phyloP scores from a whole-genome alignment of 257 asterid species.

The Fraxinus quadrangulata region DNA sequence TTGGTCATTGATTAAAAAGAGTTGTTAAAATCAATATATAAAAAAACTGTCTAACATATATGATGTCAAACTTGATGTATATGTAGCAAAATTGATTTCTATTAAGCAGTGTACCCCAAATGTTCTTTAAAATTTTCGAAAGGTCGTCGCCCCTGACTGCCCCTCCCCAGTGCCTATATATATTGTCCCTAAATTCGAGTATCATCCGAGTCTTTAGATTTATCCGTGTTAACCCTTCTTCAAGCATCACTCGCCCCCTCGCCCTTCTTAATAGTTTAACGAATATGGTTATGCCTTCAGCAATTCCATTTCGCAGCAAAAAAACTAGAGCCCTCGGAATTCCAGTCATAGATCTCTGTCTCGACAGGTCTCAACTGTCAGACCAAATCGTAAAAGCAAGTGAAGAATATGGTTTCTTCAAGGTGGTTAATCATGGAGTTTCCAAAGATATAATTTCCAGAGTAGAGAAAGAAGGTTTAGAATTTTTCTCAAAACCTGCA shows the following conservation, averaged over 20 bases:
- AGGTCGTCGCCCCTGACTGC: neutral
- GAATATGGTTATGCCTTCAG: neutral
- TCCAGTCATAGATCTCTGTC: neutral
- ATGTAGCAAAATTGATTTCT: too few relatives aligned
- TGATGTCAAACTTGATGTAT: too few relatives aligned
- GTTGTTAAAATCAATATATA: too few relatives aligned
- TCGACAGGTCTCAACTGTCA: neutral
- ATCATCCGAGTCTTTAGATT: too few relatives aligned
- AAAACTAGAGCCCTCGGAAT: neutral
- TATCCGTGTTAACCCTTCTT: too few relatives aligned
- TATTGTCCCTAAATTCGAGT: too few relatives aligned
- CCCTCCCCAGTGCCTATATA: neutral
- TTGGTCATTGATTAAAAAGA: too few relatives aligned
- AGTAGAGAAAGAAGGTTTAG: neutral
- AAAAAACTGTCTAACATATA: too few relatives aligned
- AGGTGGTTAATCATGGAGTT: constrained; percentile 6
- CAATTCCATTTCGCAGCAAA: neutral
- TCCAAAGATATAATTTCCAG: neutral
- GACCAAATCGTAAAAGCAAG: constrained; percentile 6
- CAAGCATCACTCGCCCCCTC: too few relatives aligned
- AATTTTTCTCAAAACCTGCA: constrained; percentile 5
- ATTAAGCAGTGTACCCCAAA: neutral
- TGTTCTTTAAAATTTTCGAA: too few relatives aligned
- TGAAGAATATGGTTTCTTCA: constrained; percentile 10
- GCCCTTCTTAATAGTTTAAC: too few relatives aligned